Evolutionary conservation across 768 basidiomycete genomes (phyloP), one percentile per base, ranked within the genome.

Genomic region (Rhizopogon vesiculosus): DNA sequence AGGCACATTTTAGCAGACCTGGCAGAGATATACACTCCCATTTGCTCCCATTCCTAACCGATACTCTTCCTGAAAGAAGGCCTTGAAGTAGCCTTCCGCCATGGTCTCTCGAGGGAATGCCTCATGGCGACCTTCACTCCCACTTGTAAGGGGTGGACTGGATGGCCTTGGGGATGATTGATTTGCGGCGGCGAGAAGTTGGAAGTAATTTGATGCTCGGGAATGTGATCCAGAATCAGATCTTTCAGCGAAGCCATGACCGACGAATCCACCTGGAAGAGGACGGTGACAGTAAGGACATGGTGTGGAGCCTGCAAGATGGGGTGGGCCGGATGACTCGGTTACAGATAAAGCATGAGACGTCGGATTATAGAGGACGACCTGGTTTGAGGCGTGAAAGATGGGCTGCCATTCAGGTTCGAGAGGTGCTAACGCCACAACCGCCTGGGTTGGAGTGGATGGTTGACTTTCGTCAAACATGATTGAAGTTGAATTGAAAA

Each of bases 21-120:
- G 89, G 62, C 92, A 95, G 3, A 96, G 76, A 66, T 78, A 97
- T 1, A 98, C 95, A 25, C 79, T 88, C 1, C 96, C 95, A 63
- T 93, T 93, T 0, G 94, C 94, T 42, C 95, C 95, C 91, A 97
- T 95, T 0, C 95, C 95, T 6, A 98, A 76, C 56, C 86, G 82
- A 58, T 80, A 84, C 61, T 95, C 92, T 64, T 97, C 94, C 55
- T 86, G 83, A 65, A 98, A 98, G 75, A 96, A 98, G 0, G 91
- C 80, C 61, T 87, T 83, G 73, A 95, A 96, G 67, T 98, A 98
- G 0, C 94, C 94, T 52, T 93, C 87, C 0, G 93, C 92, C 88
- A 92, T 89, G 33, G 80, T 77, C 50, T 87, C 86, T 2, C 82
- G 78, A 2, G 83, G 76, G 69, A 91, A 91, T 1, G 81, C 65